Evolutionary conservation across 371 early-diverging fungal genomes (phyloP).

Genomic region (Apophysomyces elegans): DNA sequence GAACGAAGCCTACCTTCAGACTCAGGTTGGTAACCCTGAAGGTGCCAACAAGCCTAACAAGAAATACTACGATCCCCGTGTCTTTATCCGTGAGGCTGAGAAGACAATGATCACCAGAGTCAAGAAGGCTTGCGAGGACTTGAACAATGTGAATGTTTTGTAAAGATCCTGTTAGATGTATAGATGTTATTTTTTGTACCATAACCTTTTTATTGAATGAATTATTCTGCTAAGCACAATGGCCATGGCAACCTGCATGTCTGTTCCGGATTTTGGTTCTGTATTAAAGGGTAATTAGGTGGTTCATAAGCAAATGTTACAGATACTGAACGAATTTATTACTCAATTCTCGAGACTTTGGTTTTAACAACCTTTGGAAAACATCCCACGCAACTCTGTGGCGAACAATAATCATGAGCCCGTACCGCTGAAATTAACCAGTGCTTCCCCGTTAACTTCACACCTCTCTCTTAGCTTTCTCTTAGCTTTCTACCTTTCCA

Average conservation of each 20-base stretch:
- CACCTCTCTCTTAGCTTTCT: too few relatives aligned
- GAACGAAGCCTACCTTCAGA: conserved; percentile 80
- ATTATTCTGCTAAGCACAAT: not conserved
- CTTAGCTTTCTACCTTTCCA: too few relatives aligned
- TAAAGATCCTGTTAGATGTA: conserved; percentile 43
- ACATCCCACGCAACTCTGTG: too few relatives aligned
- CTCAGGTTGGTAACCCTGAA: conserved; percentile 93
- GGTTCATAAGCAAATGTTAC: too few relatives aligned
- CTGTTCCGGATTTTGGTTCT: too few relatives aligned
- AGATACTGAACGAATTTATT: too few relatives aligned
- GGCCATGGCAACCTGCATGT: not conserved
- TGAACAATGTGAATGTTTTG: conserved; percentile 73
- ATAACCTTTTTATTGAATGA: not conserved
- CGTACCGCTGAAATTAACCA: too few relatives aligned
- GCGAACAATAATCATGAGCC: too few relatives aligned
- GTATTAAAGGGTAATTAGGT: too few relatives aligned
- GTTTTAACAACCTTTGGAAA: too few relatives aligned
- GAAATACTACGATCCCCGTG: conserved; percentile 93
- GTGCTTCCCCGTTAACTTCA: too few relatives aligned
- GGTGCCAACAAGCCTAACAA: conserved; percentile 92
- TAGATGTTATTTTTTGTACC: not conserved
- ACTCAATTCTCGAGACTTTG: too few relatives aligned
- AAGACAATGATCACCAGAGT: conserved; percentile 84
- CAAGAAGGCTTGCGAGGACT: conserved; percentile 76
- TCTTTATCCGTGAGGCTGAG: conserved; percentile 86